Conservation (phyloP, 2,329 filamentous ascomycete genomes). For the Didymella segeticola region DNA sequence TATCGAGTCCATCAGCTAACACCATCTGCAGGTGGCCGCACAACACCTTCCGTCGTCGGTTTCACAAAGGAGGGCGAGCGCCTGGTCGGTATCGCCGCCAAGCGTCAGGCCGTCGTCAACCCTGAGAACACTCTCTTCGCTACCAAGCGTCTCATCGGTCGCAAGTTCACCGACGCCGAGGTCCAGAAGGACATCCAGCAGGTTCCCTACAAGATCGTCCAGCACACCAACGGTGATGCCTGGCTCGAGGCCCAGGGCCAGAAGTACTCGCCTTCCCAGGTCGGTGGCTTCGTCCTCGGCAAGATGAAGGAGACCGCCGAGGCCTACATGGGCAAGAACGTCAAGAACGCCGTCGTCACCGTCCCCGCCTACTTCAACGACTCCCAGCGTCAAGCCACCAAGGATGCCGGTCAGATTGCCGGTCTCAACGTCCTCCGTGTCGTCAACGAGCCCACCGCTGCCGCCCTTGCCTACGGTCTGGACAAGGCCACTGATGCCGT, state of each 20-base stretch:
- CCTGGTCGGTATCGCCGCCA: slow-evolving; percentile 94
- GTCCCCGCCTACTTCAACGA: slow-evolving; percentile 99
- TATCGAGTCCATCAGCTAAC: slow-evolving; percentile 19
- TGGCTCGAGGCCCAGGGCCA: slow-evolving; percentile 93
- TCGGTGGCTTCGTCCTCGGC: slow-evolving; percentile 93
- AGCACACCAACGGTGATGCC: slow-evolving; percentile 94
- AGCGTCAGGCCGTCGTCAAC: slow-evolving; percentile 98
- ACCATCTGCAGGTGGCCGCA: slow-evolving; percentile 71
- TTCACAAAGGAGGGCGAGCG: slow-evolving; percentile 96
- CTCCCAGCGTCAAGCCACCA: slow-evolving; percentile 95
- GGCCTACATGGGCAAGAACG: slow-evolving; percentile 84
- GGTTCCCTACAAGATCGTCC: slow-evolving; percentile 97
- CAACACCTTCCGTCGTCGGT: slow-evolving; percentile 92
- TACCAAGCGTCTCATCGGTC: slow-evolving; percentile 97
- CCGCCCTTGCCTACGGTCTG: slow-evolving; percentile 92
- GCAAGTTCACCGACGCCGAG: slow-evolving; percentile 93
- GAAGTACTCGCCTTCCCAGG: slow-evolving; percentile 98
- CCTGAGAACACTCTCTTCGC: slow-evolving; percentile 98
- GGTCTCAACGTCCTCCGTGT: slow-evolving; percentile 97
- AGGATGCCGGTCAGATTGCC: slow-evolving; percentile 95
- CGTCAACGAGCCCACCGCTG: slow-evolving; percentile 96
- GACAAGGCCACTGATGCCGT: slow-evolving; percentile 92
- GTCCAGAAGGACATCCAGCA: slow-evolving; percentile 97
- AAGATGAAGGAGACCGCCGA: slow-evolving; percentile 99
- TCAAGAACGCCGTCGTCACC: slow-evolving; percentile 97